Base-by-base conservation (phyloP, 192 early-diverging fungal species). In the Rhizoclosmatium globosum region DNA sequence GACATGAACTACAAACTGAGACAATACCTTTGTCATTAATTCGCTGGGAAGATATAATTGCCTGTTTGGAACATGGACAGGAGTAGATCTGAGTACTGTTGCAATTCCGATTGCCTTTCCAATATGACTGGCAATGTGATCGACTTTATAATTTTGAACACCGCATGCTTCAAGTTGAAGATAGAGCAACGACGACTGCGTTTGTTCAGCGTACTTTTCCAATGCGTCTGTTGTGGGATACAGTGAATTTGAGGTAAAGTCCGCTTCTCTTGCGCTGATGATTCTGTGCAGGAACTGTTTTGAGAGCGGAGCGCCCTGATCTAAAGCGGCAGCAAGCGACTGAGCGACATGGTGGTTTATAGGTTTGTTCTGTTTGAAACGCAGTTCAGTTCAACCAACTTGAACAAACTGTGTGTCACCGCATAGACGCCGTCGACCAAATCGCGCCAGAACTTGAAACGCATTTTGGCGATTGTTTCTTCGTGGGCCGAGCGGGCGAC, bases 361-460 rank as follows among this genome's bases (percentile, higher is more conserved):
- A 0, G 77, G 64, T 4, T 56, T 39, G 13, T 47, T 15, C 68
- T 44, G 68, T 58, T 56, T 23, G 19, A 64, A 50, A 15, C 46
- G 53, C 21, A 31, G n/a, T 9, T 31, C 43, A 48, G 56, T 7
- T 42, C 84, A 94, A 4, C 47, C 21, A 23, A 11, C 13, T 39
- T 57, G 70, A 17, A 21, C 2, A 7, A n/a, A 57, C 41, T 21
- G 23, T 11, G 39, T 6, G 23, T 15, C 43, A 74, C 72, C 4
- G 82, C 73, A 59, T 92, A 90, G 13, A 77, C 64, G 6, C 64
- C 62, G 47, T 93, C 92, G n/a, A 99, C 82, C 0, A 91, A 85
- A 71, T 94, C 93, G 78, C 88, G 88, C 98, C 98, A 99, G 84
- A 93, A 97, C 53, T 94, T 89, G 82, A 94, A 92, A 23, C 94